Conservation (phyloP, 1,139 yeast species). For the Candida frijolesensis region DNA sequence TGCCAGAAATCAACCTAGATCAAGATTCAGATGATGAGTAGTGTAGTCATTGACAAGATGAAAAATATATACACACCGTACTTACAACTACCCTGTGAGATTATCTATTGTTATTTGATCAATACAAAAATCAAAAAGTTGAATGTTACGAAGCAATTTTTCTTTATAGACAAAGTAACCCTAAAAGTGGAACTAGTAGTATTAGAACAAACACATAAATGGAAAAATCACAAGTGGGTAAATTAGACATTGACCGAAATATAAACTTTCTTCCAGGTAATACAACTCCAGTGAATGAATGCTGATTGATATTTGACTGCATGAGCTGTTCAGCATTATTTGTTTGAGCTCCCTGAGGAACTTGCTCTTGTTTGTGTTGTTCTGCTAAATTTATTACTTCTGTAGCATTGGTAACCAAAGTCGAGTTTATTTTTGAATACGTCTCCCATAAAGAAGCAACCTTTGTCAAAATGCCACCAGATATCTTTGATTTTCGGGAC, state of each 20-base stretch:
- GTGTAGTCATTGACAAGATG: background rate
- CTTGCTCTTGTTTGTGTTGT: background rate
- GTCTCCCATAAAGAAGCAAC: background rate
- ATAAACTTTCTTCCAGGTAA: slow-evolving; percentile 11
- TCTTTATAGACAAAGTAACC: slow-evolving; percentile 1
- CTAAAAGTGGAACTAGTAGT: background rate
- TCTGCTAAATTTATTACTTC: background rate
- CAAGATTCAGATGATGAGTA: slow-evolving; percentile 13
- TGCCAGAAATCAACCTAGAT: slow-evolving; percentile 45
- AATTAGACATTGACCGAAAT: slow-evolving; percentile 12
- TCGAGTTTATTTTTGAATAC: background rate
- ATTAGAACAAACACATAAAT: background rate
- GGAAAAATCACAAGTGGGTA: background rate
- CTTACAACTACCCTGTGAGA: background rate
- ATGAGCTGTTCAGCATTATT: background rate
- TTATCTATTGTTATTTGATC: background rate
- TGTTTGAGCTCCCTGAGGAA: background rate
- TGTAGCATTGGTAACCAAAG: background rate
- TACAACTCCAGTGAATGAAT: slow-evolving; percentile 15
- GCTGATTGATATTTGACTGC: background rate
- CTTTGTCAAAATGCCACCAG: background rate
- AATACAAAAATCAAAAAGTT: background rate
- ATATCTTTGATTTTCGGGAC: background rate
- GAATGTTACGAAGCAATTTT: background rate
- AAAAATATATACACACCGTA: no score